Conservation (phyloP, 148 eudicot species). For the Suaeda aralocaspica region DNA sequence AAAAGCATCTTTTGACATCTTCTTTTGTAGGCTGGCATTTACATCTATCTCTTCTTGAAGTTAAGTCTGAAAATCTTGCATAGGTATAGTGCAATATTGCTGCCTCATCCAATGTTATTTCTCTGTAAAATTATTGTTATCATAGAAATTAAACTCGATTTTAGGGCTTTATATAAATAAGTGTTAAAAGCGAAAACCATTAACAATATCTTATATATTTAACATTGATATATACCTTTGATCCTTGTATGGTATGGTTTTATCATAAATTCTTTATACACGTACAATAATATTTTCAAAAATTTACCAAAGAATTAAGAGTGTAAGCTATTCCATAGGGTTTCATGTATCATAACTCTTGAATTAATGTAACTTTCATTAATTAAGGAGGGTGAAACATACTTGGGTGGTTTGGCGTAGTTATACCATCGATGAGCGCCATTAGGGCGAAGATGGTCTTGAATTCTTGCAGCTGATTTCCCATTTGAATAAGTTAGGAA, state of each 20-base stretch:
- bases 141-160: not conserved
- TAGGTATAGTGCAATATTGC: conserved; percentile 58
- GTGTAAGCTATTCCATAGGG: too few species aligned
- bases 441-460: conserved; percentile 75
- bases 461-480: conserved; percentile 71
- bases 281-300: too few species aligned
- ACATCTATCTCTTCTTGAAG: conserved; percentile 57
- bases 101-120: conserved; percentile 49
- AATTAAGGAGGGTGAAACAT: conserved; percentile 12
- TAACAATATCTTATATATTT: too few species aligned
- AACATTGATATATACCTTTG: too few species aligned
- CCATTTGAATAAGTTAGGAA: conserved; percentile 84
- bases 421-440: conserved; percentile 91
- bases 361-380: too few species aligned
- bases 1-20: conserved; percentile 54
- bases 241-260: too few species aligned
- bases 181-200: too few species aligned
- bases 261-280: too few species aligned
- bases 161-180: too few species aligned
- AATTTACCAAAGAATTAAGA: too few species aligned
- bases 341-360: too few species aligned
- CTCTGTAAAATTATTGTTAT: conserved; percentile 25
- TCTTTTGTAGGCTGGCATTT: conserved; percentile 54
- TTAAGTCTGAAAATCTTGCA: conserved; percentile 50
- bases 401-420: conserved; percentile 58